These are phyloP conservation scores for Acrodontium crateriforme DNA, from an alignment of 2,329 filamentous ascomycete species.

Conservation along the genomic window DNA sequence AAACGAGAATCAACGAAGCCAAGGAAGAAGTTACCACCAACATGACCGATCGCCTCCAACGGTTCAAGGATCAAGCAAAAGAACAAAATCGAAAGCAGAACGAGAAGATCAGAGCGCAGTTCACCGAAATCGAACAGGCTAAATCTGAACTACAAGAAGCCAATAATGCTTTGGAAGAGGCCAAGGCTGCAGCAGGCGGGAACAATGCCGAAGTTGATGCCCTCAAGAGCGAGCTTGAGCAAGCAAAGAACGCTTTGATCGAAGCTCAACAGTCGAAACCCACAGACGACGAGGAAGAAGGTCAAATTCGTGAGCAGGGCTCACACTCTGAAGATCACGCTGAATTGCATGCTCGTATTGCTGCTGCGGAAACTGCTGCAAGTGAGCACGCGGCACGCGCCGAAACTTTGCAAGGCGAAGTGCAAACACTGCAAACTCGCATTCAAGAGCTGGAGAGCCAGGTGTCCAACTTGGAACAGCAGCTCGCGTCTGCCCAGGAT, in stretches of 20 bases:
- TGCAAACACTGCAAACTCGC: constrained; percentile 43
- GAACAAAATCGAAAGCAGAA: constrained; percentile 51
- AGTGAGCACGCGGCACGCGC: constrained; percentile 25
- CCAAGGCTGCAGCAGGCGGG: constrained; percentile 7
- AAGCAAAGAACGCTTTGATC: constrained; percentile 50
- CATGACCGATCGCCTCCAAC: constrained; percentile 8
- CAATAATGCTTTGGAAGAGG: constrained; percentile 9
- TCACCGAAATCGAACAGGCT: constrained; percentile 43
- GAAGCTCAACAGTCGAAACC: constrained; percentile 36
- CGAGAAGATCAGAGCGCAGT: constrained; percentile 42
- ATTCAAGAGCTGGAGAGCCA: constrained; percentile 52
- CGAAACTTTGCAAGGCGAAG: constrained; percentile 22
- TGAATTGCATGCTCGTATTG: constrained; percentile 23
- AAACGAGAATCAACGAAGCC: constrained; percentile 24
- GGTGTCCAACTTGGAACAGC: constrained; percentile 25
- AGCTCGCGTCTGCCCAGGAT: constrained; percentile 23
- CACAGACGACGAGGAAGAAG: constrained; percentile 30
- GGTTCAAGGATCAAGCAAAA: constrained; percentile 30
- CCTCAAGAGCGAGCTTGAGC: constrained; percentile 41
- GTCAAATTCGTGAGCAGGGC: constrained; percentile 26
- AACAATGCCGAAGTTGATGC: constrained; percentile 7
- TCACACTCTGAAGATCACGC: constrained; percentile 18
- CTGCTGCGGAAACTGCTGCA: constrained; percentile 27
- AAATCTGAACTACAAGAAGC: constrained; percentile 3
- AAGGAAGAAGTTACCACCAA: constrained; percentile 15